phyloP scores from a whole-genome alignment of 805 yeast species.

The Starmerella bombicola region DNA sequence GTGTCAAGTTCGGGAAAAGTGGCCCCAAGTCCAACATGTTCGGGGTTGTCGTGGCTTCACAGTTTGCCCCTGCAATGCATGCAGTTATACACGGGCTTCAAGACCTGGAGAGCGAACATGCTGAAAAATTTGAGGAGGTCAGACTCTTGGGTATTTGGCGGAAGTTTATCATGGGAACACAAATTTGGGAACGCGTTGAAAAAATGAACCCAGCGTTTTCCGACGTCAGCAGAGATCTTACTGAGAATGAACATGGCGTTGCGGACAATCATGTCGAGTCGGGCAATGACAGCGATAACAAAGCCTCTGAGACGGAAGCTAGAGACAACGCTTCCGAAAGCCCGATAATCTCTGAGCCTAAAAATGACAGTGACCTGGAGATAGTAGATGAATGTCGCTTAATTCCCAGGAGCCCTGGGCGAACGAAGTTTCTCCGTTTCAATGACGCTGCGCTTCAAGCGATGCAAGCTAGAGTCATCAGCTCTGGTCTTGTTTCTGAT shows the following conservation, averaged over 20 bases:
- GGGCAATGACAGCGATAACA: neutral
- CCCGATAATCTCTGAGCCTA: neutral
- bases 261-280: neutral
- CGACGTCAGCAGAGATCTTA: neutral
- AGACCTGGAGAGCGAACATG: slow-evolving; percentile 38
- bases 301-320: neutral
- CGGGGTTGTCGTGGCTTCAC: slow-evolving; percentile 63
- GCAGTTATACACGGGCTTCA: slow-evolving; percentile 39
- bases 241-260: neutral
- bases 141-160: slow-evolving; percentile 30
- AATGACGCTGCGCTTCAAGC: neutral
- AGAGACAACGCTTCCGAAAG: neutral
- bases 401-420: neutral
- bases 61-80: slow-evolving; percentile 47
- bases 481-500: neutral
- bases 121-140: slow-evolving; percentile 33
- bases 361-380: slow-evolving; percentile 1
- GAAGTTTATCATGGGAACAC: slow-evolving; percentile 27
- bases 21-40: slow-evolving; percentile 45
- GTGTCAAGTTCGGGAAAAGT: slow-evolving; percentile 53
- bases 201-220: slow-evolving; percentile 17
- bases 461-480: neutral
- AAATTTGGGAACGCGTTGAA: slow-evolving; percentile 23
- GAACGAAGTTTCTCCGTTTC: neutral
- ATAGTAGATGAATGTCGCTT: neutral